phyloP scores from a whole-genome alignment of 345 rosid genomes.

The Sisymbrium irio region DNA sequence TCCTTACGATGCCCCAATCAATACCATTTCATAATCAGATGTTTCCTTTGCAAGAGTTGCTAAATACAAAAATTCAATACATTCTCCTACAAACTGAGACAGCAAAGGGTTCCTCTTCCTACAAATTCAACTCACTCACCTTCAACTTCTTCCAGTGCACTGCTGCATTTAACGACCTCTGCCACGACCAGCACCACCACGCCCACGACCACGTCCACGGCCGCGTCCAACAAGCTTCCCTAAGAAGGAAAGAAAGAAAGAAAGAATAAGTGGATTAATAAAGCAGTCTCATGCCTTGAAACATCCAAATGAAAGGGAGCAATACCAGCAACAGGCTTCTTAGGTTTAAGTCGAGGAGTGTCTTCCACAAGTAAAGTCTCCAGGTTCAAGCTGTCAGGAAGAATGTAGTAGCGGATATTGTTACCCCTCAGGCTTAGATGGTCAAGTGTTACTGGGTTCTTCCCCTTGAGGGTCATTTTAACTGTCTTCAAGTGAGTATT shows the following conservation, averaged over 20 bases:
- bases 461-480: conserved; percentile 87
- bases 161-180: conserved; percentile 62
- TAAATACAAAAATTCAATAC: conserved; percentile 16
- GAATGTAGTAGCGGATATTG: conserved; percentile 93
- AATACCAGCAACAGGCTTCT: conserved; percentile 94
- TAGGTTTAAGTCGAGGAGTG: conserved; percentile 91
- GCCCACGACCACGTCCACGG: conserved; percentile 87
- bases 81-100: conserved; percentile 17
- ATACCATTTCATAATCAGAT: conserved; percentile 3
- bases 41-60: conserved; percentile 22
- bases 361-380: conserved; percentile 96
- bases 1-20: conserved; percentile 4
- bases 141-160: conserved; percentile 3
- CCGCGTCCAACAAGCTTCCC: conserved; percentile 91
- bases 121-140: conserved; percentile 14
- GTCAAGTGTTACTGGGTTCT: conserved; percentile 82
- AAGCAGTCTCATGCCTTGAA: not conserved
- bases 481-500: conserved; percentile 96
- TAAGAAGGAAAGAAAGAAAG: conserved; percentile 21
- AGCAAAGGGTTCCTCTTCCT: conserved; percentile 21
- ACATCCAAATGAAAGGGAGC: conserved; percentile 33
- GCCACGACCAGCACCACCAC: conserved; percentile 66
- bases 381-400: conserved; percentile 97
- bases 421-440: conserved; percentile 94
- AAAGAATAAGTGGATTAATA: not conserved